Base-by-base conservation (phyloP, 2,329 filamentous ascomycete species). In the Cercospora sp. region DNA sequence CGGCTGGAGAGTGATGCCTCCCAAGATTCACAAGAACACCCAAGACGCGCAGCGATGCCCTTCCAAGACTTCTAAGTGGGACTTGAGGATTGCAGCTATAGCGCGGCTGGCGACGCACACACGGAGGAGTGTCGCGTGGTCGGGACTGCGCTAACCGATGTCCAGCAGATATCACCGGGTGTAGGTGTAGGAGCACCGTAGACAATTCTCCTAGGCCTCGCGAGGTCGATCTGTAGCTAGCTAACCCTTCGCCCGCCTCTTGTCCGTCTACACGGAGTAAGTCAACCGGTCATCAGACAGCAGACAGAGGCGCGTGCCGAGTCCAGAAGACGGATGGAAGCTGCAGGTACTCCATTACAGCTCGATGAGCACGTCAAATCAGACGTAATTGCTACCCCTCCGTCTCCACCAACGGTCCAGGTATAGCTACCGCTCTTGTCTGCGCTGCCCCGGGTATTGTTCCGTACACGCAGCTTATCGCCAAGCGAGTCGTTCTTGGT, bases 111-210 rank as follows among this genome's bases (percentile, higher is more conserved):
- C 58, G 63, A 45, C 26, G 31, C 55, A 61, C 60, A 62, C 60
- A 64, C 60, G 65, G 63, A 62, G 61, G 51, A 55, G 61, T 63
- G 66, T 68, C 66, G 66, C 66, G 66, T 68, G 66, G 62, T 57
- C 63, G 33, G 42, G 16, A 20, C 13, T 62, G 26, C 51, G 57
- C 59, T 40, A 59, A 51, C 20, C 63, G 53, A 36, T 16, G 57
- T 62, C 42, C 30, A 55, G 42, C 30, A 33, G 55, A 36, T 36
- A 33, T 20, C 59, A 57, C n/a, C 12, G 12, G 64, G 30, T 28
- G 57, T 31, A 48, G 12, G 28, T 59, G 40, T 53, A 53, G 13
- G 33, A 42, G n/a, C 28, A n/a, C 9, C 26, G 59, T 23, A 23
- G 30, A 40, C 48, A 48, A 9, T 33, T 18, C 28, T 18, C 10